Evolutionary conservation across 345 rosid genomes (phyloP).

Genomic region (Mercurialis annua): DNA sequence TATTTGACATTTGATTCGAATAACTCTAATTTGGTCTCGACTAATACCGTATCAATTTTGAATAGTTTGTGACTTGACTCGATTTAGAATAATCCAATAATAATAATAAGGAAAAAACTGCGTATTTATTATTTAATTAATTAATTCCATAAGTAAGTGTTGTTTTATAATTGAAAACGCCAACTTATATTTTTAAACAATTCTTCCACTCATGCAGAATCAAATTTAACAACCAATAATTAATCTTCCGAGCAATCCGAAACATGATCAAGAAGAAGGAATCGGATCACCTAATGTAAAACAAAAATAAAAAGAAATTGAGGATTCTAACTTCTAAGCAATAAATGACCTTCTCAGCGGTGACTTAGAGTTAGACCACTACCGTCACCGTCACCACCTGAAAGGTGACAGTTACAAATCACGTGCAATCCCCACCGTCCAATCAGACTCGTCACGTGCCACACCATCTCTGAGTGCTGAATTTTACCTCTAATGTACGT

Average conservation of each 20-base stretch:
- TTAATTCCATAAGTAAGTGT: too few relatives aligned
- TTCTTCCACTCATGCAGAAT: too few relatives aligned
- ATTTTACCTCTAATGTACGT: neutral
- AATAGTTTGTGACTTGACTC: too few relatives aligned
- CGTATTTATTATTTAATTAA: too few relatives aligned
- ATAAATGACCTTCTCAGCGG: constrained; percentile 38
- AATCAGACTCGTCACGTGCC: constrained; percentile 23
- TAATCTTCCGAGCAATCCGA: neutral
- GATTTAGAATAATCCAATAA: too few relatives aligned
- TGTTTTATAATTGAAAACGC: too few relatives aligned
- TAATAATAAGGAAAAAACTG: too few relatives aligned
- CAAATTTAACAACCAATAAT: neutral
- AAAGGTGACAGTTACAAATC: constrained; percentile 23
- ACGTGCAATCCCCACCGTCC: constrained; percentile 33
- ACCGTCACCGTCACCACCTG: constrained; percentile 24
- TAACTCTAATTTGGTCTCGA: too few relatives aligned
- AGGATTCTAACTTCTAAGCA: constrained; percentile 9
- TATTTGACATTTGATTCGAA: too few relatives aligned
- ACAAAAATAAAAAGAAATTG: neutral
- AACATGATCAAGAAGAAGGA: neutral
- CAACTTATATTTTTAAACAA: too few relatives aligned
- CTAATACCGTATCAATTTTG: too few relatives aligned
- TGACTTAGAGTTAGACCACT: too few relatives aligned
- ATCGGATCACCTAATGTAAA: neutral
- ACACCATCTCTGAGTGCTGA: neutral